Evolutionary conservation across 2,329 filamentous ascomycete genomes (phyloP), one percentile per base, ranked within the genome.

Genomic region (Lachnellula arida): DNA sequence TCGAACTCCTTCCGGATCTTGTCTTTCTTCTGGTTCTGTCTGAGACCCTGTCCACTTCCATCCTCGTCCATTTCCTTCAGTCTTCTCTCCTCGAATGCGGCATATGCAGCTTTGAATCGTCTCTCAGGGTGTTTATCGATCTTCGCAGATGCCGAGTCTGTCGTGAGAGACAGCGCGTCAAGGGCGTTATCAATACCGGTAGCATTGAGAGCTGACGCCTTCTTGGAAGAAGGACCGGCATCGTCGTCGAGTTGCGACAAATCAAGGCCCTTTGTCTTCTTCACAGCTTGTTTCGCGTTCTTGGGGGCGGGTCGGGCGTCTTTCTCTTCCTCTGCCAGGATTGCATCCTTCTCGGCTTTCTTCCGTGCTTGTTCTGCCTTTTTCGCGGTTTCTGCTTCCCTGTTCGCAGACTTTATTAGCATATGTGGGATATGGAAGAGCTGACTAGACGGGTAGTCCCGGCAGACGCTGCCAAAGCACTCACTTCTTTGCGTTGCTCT

Each of bases 181-280:
- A 97, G 82, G 0, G 91, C 91, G 67, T 97, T 93, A 72, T 97
- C 92, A 72, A 99, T 96, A 67, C 91, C 91, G 0, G 87, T 81
- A 3, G 91, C 92, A 71, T 87, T 92, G 66, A 97, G 80, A 0
- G 88, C 74, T 0, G 78, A 65, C 14, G 76, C 74, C 60, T 78
- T 78, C 57, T 64, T 65, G 28, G 28, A 32, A 51, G 68, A 58
- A 52, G 57, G 51, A 53, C 62, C 55, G 60, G 71, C 75, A 7
- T 82, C 81, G 47, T 73, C 77, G 66, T 94, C 89, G 62, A 96
- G 85, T 70, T 89, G 86, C 17, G 80, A 81, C 42, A 93, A 81
- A 67, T 92, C 88, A 39, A 93, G 80, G 23, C 89, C 89, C 49
- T 79, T 81, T 71, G 71, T 81, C 71, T 88, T 88, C 73, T 89